phyloP scores from a whole-genome alignment of 352 stramenopile species.

The Phytophthora syringae region DNA sequence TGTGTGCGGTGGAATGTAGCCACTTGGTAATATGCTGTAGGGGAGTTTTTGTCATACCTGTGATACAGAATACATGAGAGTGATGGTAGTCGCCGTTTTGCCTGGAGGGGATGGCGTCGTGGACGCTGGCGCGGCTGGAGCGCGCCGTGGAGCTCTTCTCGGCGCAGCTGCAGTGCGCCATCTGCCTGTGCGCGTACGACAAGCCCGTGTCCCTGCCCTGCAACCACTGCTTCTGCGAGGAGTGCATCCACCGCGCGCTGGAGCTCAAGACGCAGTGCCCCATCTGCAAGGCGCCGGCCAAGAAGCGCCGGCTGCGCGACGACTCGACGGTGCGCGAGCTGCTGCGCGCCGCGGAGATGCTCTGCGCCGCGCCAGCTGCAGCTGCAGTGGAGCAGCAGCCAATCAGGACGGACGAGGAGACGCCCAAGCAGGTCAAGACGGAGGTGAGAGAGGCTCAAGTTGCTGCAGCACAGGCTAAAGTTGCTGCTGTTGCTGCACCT shows the following conservation, averaged over 20 bases:
- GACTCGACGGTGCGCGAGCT: constrained; percentile 83
- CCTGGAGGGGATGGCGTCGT: constrained; percentile 27
- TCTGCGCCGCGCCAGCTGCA: constrained; percentile 36
- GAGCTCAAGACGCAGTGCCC: constrained; percentile 81
- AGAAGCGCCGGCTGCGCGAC: constrained; percentile 78
- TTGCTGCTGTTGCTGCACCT: too few species aligned
- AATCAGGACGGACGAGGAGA: not conserved
- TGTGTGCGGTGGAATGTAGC: too few species aligned
- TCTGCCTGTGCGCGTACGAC: constrained; percentile 81
- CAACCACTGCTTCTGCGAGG: constrained; percentile 90
- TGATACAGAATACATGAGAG: too few species aligned
- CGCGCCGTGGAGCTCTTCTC: constrained; percentile 70
- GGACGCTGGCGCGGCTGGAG: constrained; percentile 62
- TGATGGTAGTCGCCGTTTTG: not conserved
- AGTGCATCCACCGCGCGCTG: constrained; percentile 86
- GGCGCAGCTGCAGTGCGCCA: constrained; percentile 81
- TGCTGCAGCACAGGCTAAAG: constrained; percentile 9
- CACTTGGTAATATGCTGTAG: too few species aligned
- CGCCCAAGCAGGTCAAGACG: constrained; percentile 11
- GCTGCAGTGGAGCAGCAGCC: not conserved
- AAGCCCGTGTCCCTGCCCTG: constrained; percentile 79
- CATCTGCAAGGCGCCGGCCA: constrained; percentile 85
- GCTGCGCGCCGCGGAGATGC: constrained; percentile 57
- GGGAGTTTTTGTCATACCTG: too few species aligned
- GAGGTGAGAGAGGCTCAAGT: constrained; percentile 1